phyloP scores from a whole-genome alignment of 129 eudicot species.

The Escallonia herrerae region DNA sequence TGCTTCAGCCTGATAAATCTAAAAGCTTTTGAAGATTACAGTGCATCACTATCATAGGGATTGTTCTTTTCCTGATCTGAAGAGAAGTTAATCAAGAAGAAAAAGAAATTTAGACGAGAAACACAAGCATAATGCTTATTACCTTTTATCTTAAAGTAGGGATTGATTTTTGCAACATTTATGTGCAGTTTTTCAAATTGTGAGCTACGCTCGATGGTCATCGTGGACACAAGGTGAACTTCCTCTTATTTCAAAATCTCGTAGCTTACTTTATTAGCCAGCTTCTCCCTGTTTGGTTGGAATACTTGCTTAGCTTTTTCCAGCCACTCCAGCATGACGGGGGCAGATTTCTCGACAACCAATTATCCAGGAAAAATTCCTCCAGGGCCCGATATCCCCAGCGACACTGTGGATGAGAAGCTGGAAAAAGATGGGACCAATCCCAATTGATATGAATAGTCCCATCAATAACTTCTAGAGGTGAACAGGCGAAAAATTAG shows the following conservation, averaged over 20 bases:
- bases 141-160: not conserved
- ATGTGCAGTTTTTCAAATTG: conserved; percentile 78
- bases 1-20: too few species aligned
- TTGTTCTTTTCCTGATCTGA: too few species aligned
- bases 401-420: conserved; percentile 40
- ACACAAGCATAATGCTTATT: too few species aligned
- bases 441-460: conserved; percentile 19
- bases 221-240: conserved; percentile 65
- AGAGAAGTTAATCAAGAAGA: too few species aligned
- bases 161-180: not conserved
- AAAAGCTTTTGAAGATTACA: too few species aligned
- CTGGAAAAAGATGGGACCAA: conserved; percentile 21
- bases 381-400: conserved; percentile 58
- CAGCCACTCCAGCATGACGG: conserved; percentile 52
- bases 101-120: too few species aligned
- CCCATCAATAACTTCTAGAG: not conserved
- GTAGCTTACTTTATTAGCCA: not conserved
- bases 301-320: not conserved
- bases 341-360: conserved; percentile 55
- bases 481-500: too few species aligned
- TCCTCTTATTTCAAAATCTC: not conserved
- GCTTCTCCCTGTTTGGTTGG: not conserved
- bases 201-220: conserved; percentile 96
- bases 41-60: too few species aligned
- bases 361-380: conserved; percentile 91